Evolutionary conservation across 2,329 filamentous ascomycete genomes (phyloP).

Genomic region (Curvularia hawaiiensis): DNA sequence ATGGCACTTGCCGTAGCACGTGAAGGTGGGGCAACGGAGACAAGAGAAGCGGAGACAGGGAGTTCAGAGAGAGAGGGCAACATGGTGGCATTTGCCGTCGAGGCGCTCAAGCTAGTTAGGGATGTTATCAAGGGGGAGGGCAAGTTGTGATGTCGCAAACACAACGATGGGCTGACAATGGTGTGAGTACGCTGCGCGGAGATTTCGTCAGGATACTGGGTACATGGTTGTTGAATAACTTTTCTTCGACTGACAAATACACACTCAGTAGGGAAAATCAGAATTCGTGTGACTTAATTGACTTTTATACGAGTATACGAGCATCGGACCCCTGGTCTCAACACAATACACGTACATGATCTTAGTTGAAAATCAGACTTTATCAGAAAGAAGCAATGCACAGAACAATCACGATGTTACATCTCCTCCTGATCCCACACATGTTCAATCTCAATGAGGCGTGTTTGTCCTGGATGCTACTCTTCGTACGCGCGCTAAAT

Average conservation of each 20-base stretch:
- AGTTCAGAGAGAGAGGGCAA: slow-evolving; percentile 62
- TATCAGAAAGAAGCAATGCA: not conserved
- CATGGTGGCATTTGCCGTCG: slow-evolving; percentile 67
- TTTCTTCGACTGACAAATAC: not conserved
- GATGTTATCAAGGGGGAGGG: slow-evolving; percentile 58
- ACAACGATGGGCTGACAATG: not conserved
- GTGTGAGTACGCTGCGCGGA: not conserved
- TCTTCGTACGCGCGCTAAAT: not conserved
- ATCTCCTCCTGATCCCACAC: not conserved
- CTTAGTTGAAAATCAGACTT: too few relatives aligned
- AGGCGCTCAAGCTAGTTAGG: slow-evolving; percentile 60
- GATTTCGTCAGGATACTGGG: not conserved
- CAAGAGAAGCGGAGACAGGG: slow-evolving; percentile 62
- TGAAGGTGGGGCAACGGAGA: slow-evolving; percentile 58
- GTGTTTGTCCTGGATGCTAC: not conserved
- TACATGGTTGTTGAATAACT: not conserved
- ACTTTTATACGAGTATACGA: not conserved
- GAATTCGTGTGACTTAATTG: not conserved
- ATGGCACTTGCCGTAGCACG: slow-evolving; percentile 66
- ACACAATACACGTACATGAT: not conserved
- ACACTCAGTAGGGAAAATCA: not conserved
- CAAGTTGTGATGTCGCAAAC: slow-evolving; percentile 39
- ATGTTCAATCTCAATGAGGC: not conserved
- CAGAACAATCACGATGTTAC: not conserved
- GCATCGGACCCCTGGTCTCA: not conserved